Conservation (phyloP, 148 eudicot species). For the Rhododendron simsii region DNA sequence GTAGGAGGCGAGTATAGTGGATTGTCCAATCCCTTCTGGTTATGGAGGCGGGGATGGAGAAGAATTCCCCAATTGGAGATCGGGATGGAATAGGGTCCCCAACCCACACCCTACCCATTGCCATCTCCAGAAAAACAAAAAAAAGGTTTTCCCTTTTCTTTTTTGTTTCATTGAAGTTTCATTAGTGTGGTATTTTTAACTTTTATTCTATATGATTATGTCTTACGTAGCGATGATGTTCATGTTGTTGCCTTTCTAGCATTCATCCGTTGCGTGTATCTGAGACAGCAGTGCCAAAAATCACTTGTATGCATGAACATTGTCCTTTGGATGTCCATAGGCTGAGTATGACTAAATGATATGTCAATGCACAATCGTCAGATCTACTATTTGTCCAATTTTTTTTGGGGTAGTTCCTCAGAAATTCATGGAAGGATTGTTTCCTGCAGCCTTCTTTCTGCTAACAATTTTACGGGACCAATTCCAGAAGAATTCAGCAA, state of each 20-base stretch:
- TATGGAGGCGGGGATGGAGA: background rate
- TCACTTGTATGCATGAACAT: background rate
- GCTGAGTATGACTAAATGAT: background rate
- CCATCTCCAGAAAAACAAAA: background rate
- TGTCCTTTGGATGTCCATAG: background rate
- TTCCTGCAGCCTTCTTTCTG: constrained; percentile 60
- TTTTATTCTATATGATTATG: background rate
- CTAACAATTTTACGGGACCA: constrained; percentile 65
- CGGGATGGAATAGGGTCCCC: background rate
- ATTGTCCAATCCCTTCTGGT: background rate
- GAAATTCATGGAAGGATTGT: background rate
- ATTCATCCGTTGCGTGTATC: background rate
- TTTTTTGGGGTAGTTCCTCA: background rate
- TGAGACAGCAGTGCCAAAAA: background rate
- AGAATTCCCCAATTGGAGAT: background rate
- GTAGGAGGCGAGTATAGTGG: background rate
- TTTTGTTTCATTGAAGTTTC: background rate
- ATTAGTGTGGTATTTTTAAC: background rate
- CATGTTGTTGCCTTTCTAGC: background rate
- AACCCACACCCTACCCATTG: background rate
- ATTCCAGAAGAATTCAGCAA: constrained; percentile 59
- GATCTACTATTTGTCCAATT: background rate
- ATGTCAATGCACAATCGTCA: background rate
- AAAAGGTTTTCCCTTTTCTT: background rate
- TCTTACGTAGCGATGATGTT: background rate